Percentiles rank a stretch among this genome's conserved stretches.
These are phyloP conservation scores for Naganishia kalamii DNA, from an alignment of 768 basidiomycete genomes.

Conservation along the genomic window DNA sequence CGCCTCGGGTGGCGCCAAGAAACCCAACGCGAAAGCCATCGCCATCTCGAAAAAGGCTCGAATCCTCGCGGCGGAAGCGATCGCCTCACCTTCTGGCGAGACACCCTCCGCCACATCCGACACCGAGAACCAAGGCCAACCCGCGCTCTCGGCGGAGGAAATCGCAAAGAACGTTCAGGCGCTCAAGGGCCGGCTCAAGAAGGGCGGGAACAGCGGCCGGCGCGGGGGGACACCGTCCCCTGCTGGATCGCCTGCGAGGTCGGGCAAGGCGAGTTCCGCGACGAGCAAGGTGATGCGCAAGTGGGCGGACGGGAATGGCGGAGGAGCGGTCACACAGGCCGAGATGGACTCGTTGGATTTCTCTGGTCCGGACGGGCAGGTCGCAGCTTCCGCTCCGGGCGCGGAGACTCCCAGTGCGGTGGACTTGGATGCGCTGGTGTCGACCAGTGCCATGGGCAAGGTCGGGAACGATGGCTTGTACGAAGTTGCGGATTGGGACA, in stretches of 20 bases:
- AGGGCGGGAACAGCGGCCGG: slow-evolving; percentile 51
- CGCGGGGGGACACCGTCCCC: slow-evolving; percentile 26
- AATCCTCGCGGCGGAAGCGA: slow-evolving; percentile 29
- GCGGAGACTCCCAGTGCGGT: slow-evolving; percentile 52
- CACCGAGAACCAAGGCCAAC: slow-evolving; percentile 10
- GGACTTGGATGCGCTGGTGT: slow-evolving; percentile 43
- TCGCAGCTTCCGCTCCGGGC: slow-evolving; percentile 50
- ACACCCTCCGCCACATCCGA: slow-evolving; percentile 8
- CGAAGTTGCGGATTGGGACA: slow-evolving; percentile 80
- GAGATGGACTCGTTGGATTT: slow-evolving; percentile 95
- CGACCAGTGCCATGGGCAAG: slow-evolving; percentile 58
- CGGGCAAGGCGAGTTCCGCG: slow-evolving; percentile 27
- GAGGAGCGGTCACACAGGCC: slow-evolving; percentile 65
- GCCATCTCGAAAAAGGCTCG: slow-evolving; percentile 32
- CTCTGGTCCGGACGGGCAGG: slow-evolving; percentile 44
- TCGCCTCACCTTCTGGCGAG: neutral
- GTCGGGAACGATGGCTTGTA: slow-evolving; percentile 64
- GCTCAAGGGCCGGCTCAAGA: slow-evolving; percentile 74
- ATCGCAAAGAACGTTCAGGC: slow-evolving; percentile 89
- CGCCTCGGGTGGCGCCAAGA: slow-evolving; percentile 24
- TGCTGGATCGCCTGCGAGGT: slow-evolving; percentile 21
- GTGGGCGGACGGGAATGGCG: slow-evolving; percentile 68
- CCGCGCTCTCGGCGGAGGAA: slow-evolving; percentile 58
- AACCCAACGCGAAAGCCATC: neutral
- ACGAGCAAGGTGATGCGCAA: slow-evolving; percentile 74